These are phyloP conservation scores for Cryptococcus sp. DNA, from an alignment of 1,284 basidiomycete genomes.

Conservation along the genomic window DNA sequence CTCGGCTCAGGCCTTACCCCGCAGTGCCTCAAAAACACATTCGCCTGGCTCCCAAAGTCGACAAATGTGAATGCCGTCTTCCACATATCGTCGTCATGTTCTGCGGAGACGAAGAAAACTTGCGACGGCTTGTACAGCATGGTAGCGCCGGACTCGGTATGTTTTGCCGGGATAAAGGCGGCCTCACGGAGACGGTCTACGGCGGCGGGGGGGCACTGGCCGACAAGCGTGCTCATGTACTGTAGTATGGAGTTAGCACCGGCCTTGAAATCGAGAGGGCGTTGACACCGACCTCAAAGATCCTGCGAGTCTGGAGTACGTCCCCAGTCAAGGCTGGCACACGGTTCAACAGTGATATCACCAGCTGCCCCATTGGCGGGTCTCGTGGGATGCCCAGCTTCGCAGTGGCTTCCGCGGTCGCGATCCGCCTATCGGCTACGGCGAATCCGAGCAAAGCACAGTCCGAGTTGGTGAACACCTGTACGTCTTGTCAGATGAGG, in stretches of 20 bases:
- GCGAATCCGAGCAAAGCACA: constrained; percentile 75
- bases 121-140: constrained; percentile 38
- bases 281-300: constrained; percentile 59
- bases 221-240: constrained; percentile 68
- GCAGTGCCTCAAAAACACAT: constrained; percentile 77
- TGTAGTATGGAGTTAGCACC: constrained; percentile 12
- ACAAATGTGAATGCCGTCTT: constrained; percentile 68
- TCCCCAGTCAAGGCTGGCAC: constrained; percentile 57
- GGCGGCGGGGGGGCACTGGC: constrained; percentile 47
- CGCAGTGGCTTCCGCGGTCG: constrained; percentile 60
- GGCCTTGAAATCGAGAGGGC: neutral
- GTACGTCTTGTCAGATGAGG: neutral
- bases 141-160: constrained; percentile 16
- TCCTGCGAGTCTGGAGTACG: constrained; percentile 58
- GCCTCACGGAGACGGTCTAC: constrained; percentile 39
- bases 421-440: constrained; percentile 55
- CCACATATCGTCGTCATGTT: constrained; percentile 33
- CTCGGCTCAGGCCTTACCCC: constrained; percentile 87
- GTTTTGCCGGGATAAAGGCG: constrained; percentile 51
- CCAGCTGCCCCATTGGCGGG: constrained; percentile 65
- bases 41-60: constrained; percentile 80
- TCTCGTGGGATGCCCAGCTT: constrained; percentile 74
- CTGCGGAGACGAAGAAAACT: constrained; percentile 43
- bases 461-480: constrained; percentile 71
- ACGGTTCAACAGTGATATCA: constrained; percentile 61